Evolutionary conservation across 1,139 yeast genomes (phyloP), one percentile per base, ranked within the genome.

Genomic region (Yamadazyma triangularis): DNA sequence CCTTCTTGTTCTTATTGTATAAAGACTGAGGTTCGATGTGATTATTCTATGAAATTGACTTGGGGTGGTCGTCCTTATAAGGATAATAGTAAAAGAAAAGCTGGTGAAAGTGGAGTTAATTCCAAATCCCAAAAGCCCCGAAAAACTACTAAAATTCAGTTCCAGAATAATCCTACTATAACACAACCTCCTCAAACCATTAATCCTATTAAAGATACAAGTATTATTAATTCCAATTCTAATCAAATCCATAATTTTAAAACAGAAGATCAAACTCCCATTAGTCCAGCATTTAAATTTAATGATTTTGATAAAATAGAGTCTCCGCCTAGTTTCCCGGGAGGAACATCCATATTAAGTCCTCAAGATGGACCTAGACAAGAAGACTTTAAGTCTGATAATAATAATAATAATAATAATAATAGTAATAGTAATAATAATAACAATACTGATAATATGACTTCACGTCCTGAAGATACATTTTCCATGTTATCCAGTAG

Each of bases 1-100:
- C 95, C 95, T 0, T 39, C 50, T 0, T 85, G 95, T 45, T 54
- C 72, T 1, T 66, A 74, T 40, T 86, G 95, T 48, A 30, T 53
- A 4, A 75, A 72, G 35, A 57, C 70, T 2, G 54, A 58, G 3
- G 44, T 57, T 8, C 40, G 50, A 2, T 84, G 94, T 54, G 89
- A 82, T 45, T 84, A 84, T 46, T 63, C 81, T 3, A 47, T 82
- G 15, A 75, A 70, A 40, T 59, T 84, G 25, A 73, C 78, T 0
- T 84, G 94, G 94, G 91, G 89, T 14, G 91, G 91, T 0, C 53
- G 89, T 30, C 87, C 86, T 0, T 77, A 64, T 39, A 60, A 61
- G 36, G 56, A 63, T 33, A 27, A 26, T 4, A 72, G 65, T 39
- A 63, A 65, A 29, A 58, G 66, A 9, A 58, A 45, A 16, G 36